These are phyloP conservation scores for Fusarium transvaalense DNA, from an alignment of 2,329 filamentous ascomycete species.

Conservation along the genomic window DNA sequence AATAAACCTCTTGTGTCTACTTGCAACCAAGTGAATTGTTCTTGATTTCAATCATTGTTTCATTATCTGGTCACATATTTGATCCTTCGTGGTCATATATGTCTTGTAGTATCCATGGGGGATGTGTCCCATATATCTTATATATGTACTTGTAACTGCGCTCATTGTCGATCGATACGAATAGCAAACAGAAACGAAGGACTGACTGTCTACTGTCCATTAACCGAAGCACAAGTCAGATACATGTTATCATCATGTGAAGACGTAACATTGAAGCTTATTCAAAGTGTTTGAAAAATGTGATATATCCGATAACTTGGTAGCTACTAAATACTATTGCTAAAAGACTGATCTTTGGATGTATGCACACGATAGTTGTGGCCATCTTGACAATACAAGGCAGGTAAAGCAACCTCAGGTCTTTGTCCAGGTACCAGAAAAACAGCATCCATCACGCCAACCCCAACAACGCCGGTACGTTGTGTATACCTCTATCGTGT, in stretches of 20 bases:
- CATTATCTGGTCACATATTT: no score
- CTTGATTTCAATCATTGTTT: not conserved
- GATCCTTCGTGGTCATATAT: no score
- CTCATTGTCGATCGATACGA: no score
- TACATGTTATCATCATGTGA: not conserved
- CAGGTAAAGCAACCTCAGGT: not conserved
- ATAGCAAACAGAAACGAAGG: no score
- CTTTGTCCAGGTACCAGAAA: constrained; percentile 8
- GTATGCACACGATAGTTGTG: constrained; percentile 13
- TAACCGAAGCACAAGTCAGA: not conserved
- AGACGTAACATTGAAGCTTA: not conserved
- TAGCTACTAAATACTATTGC: not conserved
- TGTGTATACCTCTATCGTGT: constrained; percentile 31
- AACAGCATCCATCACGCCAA: not conserved
- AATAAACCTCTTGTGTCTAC: constrained; percentile 8
- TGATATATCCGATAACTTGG: not conserved
- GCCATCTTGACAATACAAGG: constrained; percentile 6
- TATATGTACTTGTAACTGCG: no score
- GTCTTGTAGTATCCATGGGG: no score
- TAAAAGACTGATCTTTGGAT: constrained; percentile 12
- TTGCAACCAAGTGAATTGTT: not conserved
- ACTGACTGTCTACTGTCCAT: no score
- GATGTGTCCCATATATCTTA: not conserved
- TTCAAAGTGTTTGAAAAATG: not conserved
- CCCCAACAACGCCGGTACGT: constrained; percentile 21